Conservation (phyloP, 345 rosid species). For the Litchi chinensis region DNA sequence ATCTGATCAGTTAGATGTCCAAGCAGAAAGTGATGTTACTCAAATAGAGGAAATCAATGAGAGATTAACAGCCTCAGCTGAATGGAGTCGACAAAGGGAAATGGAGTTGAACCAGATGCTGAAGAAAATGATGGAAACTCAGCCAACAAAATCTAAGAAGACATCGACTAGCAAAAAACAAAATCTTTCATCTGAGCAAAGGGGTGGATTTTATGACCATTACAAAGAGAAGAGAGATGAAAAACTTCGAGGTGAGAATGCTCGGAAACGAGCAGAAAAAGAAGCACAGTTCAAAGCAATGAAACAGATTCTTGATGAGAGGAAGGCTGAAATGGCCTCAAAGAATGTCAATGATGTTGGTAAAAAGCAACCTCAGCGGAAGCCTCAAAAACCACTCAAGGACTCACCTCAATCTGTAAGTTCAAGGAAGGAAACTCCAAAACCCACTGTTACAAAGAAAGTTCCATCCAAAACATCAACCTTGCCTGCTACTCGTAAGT, state of each 20-base stretch:
- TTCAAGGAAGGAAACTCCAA: slow-evolving; percentile 41
- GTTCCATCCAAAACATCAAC: slow-evolving; percentile 42
- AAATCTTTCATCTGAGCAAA: slow-evolving; percentile 40
- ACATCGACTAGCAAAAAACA: slow-evolving; percentile 29
- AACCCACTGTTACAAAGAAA: slow-evolving; percentile 40
- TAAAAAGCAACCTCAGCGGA: slow-evolving; percentile 37
- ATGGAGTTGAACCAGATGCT: slow-evolving; percentile 56
- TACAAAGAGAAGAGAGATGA: slow-evolving; percentile 63
- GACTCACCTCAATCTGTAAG: slow-evolving; percentile 40
- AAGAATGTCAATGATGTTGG: slow-evolving; percentile 34
- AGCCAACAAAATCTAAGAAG: slow-evolving; percentile 25
- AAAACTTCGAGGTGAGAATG: slow-evolving; percentile 60
- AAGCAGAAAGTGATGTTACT: slow-evolving; percentile 24
- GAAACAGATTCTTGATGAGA: slow-evolving; percentile 48
- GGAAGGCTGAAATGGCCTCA: slow-evolving; percentile 54
- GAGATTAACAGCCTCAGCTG: slow-evolving; percentile 38
- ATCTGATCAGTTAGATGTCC: slow-evolving; percentile 26
- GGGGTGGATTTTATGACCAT: slow-evolving; percentile 59
- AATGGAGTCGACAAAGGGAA: slow-evolving; percentile 60
- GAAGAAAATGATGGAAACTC: slow-evolving; percentile 48
- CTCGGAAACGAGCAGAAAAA: slow-evolving; percentile 50
- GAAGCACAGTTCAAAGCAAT: slow-evolving; percentile 52
- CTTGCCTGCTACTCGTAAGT: slow-evolving; percentile 51
- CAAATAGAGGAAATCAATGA: slow-evolving; percentile 36
- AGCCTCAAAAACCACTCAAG: slow-evolving; percentile 35